Evolutionary conservation across 2,329 filamentous ascomycete species (phyloP), one percentile per base, ranked within the genome.

Genomic region (Aspergillus latus): DNA sequence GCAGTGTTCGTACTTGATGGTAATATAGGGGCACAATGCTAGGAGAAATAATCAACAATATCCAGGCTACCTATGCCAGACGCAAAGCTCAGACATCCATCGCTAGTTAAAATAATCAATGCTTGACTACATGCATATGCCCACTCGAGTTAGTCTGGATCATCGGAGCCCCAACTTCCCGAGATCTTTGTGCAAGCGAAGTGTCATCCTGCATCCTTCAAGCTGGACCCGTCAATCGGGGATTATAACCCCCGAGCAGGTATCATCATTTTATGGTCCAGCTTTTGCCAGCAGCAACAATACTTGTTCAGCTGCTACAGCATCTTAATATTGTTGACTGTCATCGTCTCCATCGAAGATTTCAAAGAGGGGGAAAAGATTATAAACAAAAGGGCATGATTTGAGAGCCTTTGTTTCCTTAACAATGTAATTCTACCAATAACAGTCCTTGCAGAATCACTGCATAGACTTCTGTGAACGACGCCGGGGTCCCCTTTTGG

Each of bases 111-210:
- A 47, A 47, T 30, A 32, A 47, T 32, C n/a, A 28, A 34, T 48
- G 45, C 45, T 37, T 11, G 48, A 30, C 48, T 40, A 39, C n/a
- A 29, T 49, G 48, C 11, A 42, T 21, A 21, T 50, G n/a, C 48
- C 48, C n/a, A 16, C 26, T 43, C 26, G 2, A n/a, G 39, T 36
- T 51, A 51, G 49, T n/a, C 26, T 37, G 39, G 11, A 29, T 44
- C 40, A 30, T 45, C 54, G 54, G 54, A 56, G 42, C 43, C 32
- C 43, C 42, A 40, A 56, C 15, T 36, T 43, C 42, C 54, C 54
- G 54, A 56, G 42, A 45, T 51, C 43, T 46, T 56, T 56, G 48
- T 56, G 54, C 54, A 56, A 50, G 49, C 42, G n/a, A 44, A 52
- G n/a, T 16, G n/a, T 16, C 34, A 37, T 37, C 39, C 15, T 43